These are phyloP conservation scores for Yamadazyma oceani DNA, from an alignment of 1,139 yeast genomes.

Conservation along the genomic window DNA sequence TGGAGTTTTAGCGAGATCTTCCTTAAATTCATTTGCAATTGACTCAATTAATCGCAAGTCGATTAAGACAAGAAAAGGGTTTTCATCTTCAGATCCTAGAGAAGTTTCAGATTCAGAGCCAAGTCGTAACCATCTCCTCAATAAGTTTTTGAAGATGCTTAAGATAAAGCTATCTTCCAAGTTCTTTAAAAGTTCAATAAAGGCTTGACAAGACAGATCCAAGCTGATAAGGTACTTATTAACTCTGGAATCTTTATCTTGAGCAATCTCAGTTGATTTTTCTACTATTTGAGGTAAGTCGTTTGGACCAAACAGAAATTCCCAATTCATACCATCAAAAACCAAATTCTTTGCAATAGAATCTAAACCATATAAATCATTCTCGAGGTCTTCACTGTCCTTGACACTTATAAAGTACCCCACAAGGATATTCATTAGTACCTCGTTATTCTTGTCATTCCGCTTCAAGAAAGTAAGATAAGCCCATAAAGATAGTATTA, in stretches of 20 bases:
- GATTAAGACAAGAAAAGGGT: constrained; percentile 57
- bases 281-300: constrained; percentile 51
- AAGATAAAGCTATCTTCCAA: constrained; percentile 48
- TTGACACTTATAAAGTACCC: constrained; percentile 45
- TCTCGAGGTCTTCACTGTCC: constrained; percentile 19
- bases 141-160: constrained; percentile 47
- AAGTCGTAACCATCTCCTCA: constrained; percentile 59
- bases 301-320: constrained; percentile 51
- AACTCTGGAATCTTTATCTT: constrained; percentile 23
- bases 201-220: constrained; percentile 50
- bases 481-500: constrained; percentile 59
- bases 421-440: constrained; percentile 47
- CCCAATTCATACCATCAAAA: constrained; percentile 51
- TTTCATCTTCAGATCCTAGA: constrained; percentile 22
- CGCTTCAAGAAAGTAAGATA: constrained; percentile 52
- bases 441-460: constrained; percentile 38
- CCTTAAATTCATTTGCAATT: constrained; percentile 60
- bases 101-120: constrained; percentile 18
- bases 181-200: constrained; percentile 48
- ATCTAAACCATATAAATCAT: constrained; percentile 31
- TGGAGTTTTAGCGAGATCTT: constrained; percentile 62
- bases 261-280: constrained; percentile 8
- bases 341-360: constrained; percentile 44
- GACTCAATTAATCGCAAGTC: constrained; percentile 67
- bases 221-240: constrained; percentile 42